Base-by-base conservation (phyloP, 2,329 filamentous ascomycete genomes). In the Fusarium sp. region DNA sequence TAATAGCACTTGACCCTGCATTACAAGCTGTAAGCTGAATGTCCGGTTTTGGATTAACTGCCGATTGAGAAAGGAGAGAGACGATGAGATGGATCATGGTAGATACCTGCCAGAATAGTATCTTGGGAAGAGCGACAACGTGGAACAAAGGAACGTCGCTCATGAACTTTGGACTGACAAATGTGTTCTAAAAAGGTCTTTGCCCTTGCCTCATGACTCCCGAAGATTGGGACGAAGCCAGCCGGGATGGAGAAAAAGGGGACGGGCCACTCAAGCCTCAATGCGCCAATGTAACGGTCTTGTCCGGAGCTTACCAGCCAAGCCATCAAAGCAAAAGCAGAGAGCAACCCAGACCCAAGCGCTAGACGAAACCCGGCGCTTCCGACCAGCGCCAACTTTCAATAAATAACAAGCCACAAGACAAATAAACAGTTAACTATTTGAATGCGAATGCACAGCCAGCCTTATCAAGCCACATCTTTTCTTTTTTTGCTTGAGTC, bases 221-320 rank as follows among this genome's bases (percentile, higher is more conserved):
- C 61, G 49, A 56, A 40, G 47, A 32, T 53, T 63, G 62, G 61
- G 54, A 65, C 13, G 53, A 58, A 58, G 44, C 52, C 24, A 45
- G 37, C 27, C 30, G 22, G 18, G 30, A 61, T 34, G 42, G 34
- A 56, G 29, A 25, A 30, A 44, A 14, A 37, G 48, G 37, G 53
- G 16, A 32, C 25, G 45, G 62, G 41, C 62, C 61, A 60, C 46
- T 65, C 37, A 54, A 67, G 55, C 64, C 48, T 67, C 56, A 45
- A 47, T 37, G 55, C 48, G 40, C 57, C 49, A 42, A 67, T 67
- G 61, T 45, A 62, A 67, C 64, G 62, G 64, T 61, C 48, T 55
- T 57, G 13, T 37, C 64, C 64, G 62, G 61, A 40, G 48, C 46
- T 53, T 34, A 29, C 52, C 41, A 32, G 20, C 34, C 46, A 32